Conservation (phyloP, 2,329 filamentous ascomycete genomes). For the Phoma sp. region DNA sequence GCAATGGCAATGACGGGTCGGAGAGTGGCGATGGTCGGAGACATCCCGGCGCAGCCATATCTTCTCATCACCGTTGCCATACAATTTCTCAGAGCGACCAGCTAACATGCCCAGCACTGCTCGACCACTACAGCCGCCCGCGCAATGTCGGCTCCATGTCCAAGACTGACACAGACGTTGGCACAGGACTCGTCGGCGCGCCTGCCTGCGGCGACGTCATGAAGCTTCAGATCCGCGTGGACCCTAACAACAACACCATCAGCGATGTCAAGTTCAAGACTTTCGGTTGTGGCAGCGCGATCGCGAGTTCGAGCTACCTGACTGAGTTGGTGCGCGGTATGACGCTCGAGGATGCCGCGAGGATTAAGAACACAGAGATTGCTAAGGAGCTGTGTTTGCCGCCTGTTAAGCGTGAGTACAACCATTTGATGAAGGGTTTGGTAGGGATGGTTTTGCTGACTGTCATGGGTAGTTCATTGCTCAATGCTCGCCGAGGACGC, state of each 20-base stretch:
- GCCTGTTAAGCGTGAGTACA: conserved; percentile 78
- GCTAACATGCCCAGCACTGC: conserved; percentile 56
- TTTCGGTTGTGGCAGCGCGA: conserved; percentile 92
- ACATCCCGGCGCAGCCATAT: conserved; percentile 6
- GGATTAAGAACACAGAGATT: conserved; percentile 97
- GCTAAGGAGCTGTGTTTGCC: conserved; percentile 92
- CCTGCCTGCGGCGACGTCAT: conserved; percentile 92
- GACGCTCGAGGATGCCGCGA: conserved; percentile 90
- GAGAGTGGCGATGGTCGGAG: conserved; percentile 22
- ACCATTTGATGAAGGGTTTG: neutral
- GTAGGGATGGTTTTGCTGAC: neutral
- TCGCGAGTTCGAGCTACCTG: conserved; percentile 91
- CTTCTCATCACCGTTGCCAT: conserved; percentile 1
- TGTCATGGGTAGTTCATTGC: conserved; percentile 71
- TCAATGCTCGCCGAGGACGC: conserved; percentile 92
- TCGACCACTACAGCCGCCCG: conserved; percentile 83
- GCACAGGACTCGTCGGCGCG: conserved; percentile 89
- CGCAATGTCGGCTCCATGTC: conserved; percentile 80
- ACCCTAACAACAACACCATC: conserved; percentile 85
- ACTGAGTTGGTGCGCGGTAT: conserved; percentile 95
- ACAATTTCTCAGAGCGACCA: conserved; percentile 24
- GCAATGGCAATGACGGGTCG: conserved; percentile 2
- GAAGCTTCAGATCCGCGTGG: conserved; percentile 92
- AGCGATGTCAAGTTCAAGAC: conserved; percentile 98
- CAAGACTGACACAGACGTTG: conserved; percentile 82